Base-by-base conservation (phyloP, 2,329 filamentous ascomycete genomes). In the Alternaria atra region DNA sequence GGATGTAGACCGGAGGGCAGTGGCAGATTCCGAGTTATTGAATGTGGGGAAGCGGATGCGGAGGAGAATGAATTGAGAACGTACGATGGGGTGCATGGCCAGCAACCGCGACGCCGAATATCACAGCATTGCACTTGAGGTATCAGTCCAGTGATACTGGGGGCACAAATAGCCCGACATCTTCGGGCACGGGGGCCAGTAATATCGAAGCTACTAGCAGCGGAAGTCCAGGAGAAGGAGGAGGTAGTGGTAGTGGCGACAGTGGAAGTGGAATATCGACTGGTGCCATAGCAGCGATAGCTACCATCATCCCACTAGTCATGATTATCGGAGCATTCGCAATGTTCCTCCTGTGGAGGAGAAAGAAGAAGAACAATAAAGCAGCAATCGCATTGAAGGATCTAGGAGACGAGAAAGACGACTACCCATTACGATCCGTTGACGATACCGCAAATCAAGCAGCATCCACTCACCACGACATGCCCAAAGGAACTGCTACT, bases 301-400 rank as follows among this genome's bases (percentile, higher is more conserved):
- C 93, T 2, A 94, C 97, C 0, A 91, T 97, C 7, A 90, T 97
- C 1, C 94, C 94, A 4, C 93, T 98, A 39, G 91, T 88, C 1
- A 91, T 90, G 2, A 91, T 97, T n/a, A 29, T 70, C 7, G 60
- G 57, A 20, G 61, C 61, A 0, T 44, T 71, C 5, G 64, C 52
- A 10, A 60, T 57, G 2, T 67, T 66, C 20, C n/a, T 71, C 4
- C 55, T 72, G 0, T 72, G 65, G 65, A 48, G 67, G 5, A 48
- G 67, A 9, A 59, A 57, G 9, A 69, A 61, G 43, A 60, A 65
- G 13, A 56, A 44, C 35, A 62, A 58, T n/a, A 30, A 52, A n/a
- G 52, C 55, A 39, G 37, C 29, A 2, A 34, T 55, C 10, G 48
- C 51, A 25, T 42, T 39, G 5, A 47, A 46, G 13, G 35, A 58